These are phyloP conservation scores for Agaricus blazei DNA, from an alignment of 768 basidiomycete species.

Conservation along the genomic window DNA sequence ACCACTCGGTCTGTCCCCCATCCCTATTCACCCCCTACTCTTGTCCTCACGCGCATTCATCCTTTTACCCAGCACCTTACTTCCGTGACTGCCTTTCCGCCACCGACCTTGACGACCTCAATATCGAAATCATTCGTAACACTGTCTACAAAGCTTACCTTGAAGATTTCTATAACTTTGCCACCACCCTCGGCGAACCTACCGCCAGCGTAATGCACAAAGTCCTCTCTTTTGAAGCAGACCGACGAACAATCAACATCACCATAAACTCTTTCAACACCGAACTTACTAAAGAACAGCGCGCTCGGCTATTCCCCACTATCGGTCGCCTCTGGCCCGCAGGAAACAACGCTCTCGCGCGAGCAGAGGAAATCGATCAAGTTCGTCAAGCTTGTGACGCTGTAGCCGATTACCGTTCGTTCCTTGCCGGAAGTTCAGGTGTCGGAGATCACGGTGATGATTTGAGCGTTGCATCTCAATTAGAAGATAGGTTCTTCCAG, in stretches of 20 bases:
- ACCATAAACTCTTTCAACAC: slow-evolving; percentile 99
- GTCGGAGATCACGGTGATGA: slow-evolving; percentile 34
- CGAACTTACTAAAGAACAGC: slow-evolving; percentile 90
- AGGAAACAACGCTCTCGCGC: slow-evolving; percentile 90
- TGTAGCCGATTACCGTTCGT: slow-evolving; percentile 83
- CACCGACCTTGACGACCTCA: slow-evolving; percentile 94
- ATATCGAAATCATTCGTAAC: slow-evolving; percentile 99
- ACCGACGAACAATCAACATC: slow-evolving; percentile 95
- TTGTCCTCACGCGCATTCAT: slow-evolving; percentile 1
- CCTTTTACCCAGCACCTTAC: slow-evolving; percentile 64
- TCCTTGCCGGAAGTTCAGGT: slow-evolving; percentile 62
- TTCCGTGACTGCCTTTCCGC: slow-evolving; percentile 95
- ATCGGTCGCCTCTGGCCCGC: slow-evolving; percentile 93
- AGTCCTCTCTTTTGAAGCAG: slow-evolving; percentile 94
- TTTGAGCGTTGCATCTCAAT: slow-evolving; percentile 49
- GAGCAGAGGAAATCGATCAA: slow-evolving; percentile 93
- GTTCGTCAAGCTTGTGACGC: slow-evolving; percentile 84
- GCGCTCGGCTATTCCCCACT: slow-evolving; percentile 89
- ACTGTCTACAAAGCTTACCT: slow-evolving; percentile 98
- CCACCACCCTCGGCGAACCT: slow-evolving; percentile 71
- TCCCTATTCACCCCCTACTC: neutral
- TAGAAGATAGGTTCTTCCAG: slow-evolving; percentile 94
- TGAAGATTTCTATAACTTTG: slow-evolving; percentile 92
- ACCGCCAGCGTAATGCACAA: slow-evolving; percentile 90
- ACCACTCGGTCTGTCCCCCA: slow-evolving; percentile 69